Evolutionary conservation across 345 rosid species (phyloP), one percentile per base, ranked within the genome.

Genomic region (Rhizophora apiculata): DNA sequence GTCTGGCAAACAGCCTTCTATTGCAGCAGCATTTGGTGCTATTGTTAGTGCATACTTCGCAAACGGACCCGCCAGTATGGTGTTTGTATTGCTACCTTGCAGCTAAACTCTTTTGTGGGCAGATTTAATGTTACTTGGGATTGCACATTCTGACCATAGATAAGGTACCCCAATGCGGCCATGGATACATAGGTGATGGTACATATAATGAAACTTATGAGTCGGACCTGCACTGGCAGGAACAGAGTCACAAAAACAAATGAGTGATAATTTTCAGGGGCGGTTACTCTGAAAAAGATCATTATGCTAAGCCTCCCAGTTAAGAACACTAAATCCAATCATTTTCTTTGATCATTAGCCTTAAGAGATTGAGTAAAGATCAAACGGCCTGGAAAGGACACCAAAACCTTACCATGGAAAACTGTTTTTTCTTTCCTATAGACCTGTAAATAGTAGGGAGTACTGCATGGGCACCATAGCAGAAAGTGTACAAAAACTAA

Each of bases 41-140:
- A 86, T 79, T 83, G 80, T 84, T 27, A 88, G 73, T 1, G 91
- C 89, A 24, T 81, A 88, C 69, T 88, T 88, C 32, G 93, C 68
- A 34, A 88, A 75, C 3, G 93, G 91, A 54, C 81, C 80, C 6
- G 82, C 87, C 79, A 89, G 51, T n/a, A 86, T 85, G 10, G 82
- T 89, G 76, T 80, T 24, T 24, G 88, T 49, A 89, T 87, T n/a
- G 91, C 93, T 27, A 90, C 66, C 64, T 78, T 88, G 6, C 88
- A 81, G 68, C 91, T 78, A 5, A 86, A 56, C 60, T 78, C 79
- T 7, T 62, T 5, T 0, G 76, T 72, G 2, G 92, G 89, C 32
- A 86, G 88, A 65, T 85, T 80, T 58, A 89, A 68, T 3, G 93
- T 86, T n/a, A 85, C 74, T 43, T 86, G 91, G 7, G 93, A 86